Base-by-base conservation (phyloP, 2,329 filamentous ascomycete species). In the Albophoma yamanashiensis region DNA sequence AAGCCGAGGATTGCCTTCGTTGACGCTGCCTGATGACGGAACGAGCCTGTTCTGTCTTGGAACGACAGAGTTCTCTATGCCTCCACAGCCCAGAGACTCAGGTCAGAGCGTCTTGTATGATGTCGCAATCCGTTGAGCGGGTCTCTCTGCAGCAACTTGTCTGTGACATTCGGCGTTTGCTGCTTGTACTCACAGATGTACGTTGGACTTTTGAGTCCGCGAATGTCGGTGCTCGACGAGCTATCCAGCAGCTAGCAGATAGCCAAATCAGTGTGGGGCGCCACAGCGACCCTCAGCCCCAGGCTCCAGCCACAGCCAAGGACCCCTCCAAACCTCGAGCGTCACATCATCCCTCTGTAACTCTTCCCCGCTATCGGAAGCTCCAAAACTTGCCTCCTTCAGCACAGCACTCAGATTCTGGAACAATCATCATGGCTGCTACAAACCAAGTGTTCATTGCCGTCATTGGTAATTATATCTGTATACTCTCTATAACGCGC, bases 361-460 rank as follows among this genome's bases (percentile, higher is more conserved):
- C 45, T 47, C 56, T 68, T 64, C 70, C 71, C 72, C 71, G 71
- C 72, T 68, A 73, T 74, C 69, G 72, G 70, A 40, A 72, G 64
- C 65, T 65, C 59, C 63, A 66, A 63, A 68, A 66, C 64, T 62
- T 67, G 63, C 59, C 63, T 59, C 63, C 62, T 63, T 65, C 65
- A 66, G 63, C 66, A 62, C 62, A 63, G 62, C 63, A 45, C 60
- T 58, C 50, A n/a, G 9, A 22, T 20, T 55, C 11, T 38, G 31
- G 5, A 31, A n/a, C 50, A 55, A 38, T 47, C 45, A 56, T 57
- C 67, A 81, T 81, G 77, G 67, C 78, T 62, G 66, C 75, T 34
- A 67, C 74, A 14, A 80, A 78, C 62, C 78, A 80, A 62, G 75
- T 83, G 47, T 76, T 74, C 59, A 78, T 83, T 70, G 81, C 80